phyloP scores from a whole-genome alignment of 2,329 filamentous ascomycete species.

The Didymella keratinophila region DNA sequence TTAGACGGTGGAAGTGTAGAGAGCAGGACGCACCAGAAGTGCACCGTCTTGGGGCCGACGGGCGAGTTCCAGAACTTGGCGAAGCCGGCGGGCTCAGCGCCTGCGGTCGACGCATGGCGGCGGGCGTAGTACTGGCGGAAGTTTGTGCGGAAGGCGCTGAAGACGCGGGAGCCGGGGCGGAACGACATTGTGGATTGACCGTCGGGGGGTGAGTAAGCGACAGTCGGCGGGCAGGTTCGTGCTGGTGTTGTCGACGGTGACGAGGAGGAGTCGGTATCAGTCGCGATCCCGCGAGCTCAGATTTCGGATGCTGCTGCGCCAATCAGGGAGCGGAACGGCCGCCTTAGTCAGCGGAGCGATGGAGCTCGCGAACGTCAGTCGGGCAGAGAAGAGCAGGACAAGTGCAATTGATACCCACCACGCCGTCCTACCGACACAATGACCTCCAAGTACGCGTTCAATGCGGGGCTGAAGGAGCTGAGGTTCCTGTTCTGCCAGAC shows the following conservation, averaged over 20 bases:
- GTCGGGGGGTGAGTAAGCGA: conserved; percentile 13
- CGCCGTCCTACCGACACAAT: conserved; percentile 59
- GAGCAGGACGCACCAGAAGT: conserved; percentile 79
- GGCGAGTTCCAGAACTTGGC: conserved; percentile 70
- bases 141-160: conserved; percentile 60
- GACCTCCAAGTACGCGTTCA: conserved; percentile 93
- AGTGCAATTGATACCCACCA: conserved; percentile 25
- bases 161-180: conserved; percentile 65
- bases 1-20: neutral
- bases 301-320: conserved; percentile 37
- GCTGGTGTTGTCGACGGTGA: conserved; percentile 8
- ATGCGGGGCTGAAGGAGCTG: conserved; percentile 88
- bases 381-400: conserved; percentile 17
- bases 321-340: conserved; percentile 31
- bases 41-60: conserved; percentile 76
- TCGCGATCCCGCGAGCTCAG: conserved; percentile 25
- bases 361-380: conserved; percentile 29
- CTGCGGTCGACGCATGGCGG: conserved; percentile 73
- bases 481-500: conserved; percentile 98
- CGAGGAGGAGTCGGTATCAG: conserved; percentile 3
- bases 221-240: conserved; percentile 8
- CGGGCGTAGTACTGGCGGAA: conserved; percentile 65
- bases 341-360: conserved; percentile 11
- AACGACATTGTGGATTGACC: conserved; percentile 58
- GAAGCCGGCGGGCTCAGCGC: conserved; percentile 61